Evolutionary conservation across 2,329 filamentous ascomycete genomes (phyloP).

Genomic region (Tolypocladium inflatum): DNA sequence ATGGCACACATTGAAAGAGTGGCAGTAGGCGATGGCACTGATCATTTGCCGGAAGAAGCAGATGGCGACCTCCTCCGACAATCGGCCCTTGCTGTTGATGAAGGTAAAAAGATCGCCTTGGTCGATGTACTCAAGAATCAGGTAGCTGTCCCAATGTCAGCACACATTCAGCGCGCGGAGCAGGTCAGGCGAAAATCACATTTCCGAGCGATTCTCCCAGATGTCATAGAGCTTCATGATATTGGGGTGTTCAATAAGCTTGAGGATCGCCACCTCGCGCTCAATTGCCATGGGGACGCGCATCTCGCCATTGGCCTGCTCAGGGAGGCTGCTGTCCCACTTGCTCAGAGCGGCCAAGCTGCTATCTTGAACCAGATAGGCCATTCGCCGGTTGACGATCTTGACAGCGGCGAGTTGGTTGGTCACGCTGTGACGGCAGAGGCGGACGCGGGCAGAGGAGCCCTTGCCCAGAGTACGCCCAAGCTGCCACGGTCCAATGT

Average conservation of each 20-base stretch:
- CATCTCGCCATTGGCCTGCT: conserved; percentile 49
- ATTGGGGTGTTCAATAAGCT: conserved; percentile 88
- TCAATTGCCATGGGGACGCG: conserved; percentile 83
- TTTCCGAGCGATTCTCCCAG: conserved; percentile 92
- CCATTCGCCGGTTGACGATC: conserved; percentile 80
- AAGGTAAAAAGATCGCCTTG: conserved; percentile 75
- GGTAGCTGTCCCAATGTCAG: conserved; percentile 52
- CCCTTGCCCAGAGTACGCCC: conserved; percentile 85
- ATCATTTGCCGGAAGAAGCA: conserved; percentile 90
- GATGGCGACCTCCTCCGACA: conserved; percentile 72
- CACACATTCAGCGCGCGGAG: background rate
- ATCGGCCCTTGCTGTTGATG: conserved; percentile 62
- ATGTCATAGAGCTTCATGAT: conserved; percentile 93
- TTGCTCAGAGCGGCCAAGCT: conserved; percentile 78
- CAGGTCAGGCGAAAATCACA: conserved; percentile 49
- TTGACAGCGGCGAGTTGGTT: conserved; percentile 85
- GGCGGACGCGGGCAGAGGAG: conserved; percentile 76
- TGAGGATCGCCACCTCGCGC: conserved; percentile 93
- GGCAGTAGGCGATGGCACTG: conserved; percentile 83
- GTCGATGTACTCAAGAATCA: conserved; percentile 88
- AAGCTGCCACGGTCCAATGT: conserved; percentile 89
- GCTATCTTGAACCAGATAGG: conserved; percentile 71
- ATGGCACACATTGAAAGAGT: conserved; percentile 91
- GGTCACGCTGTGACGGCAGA: conserved; percentile 72
- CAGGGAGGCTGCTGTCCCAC: conserved; percentile 51